These are phyloP conservation scores for Acacia acuminata DNA, from an alignment of 306 rosid species.

Conservation along the genomic window DNA sequence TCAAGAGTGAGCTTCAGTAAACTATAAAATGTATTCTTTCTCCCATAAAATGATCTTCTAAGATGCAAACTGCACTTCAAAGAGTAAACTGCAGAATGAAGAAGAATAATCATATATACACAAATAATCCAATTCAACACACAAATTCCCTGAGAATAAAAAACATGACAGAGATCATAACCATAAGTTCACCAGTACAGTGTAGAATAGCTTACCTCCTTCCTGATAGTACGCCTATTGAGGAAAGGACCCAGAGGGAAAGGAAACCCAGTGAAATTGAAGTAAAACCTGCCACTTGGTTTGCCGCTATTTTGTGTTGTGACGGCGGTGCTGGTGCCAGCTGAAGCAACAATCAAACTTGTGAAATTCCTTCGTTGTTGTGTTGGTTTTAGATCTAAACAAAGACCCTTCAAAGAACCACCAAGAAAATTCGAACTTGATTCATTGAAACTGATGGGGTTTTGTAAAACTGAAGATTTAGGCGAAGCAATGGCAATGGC, in stretches of 20 bases:
- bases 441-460: constrained; percentile 44
- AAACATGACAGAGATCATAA: not conserved
- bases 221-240: constrained; percentile 74
- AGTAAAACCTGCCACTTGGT: constrained; percentile 74
- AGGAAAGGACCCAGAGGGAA: constrained; percentile 98
- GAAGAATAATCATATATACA: not conserved
- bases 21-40: no score
- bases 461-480: constrained; percentile 60
- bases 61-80: not conserved
- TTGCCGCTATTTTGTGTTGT: constrained; percentile 32
- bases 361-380: constrained; percentile 47
- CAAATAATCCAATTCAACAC: not conserved
- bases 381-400: constrained; percentile 45
- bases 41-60: not conserved
- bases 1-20: not conserved
- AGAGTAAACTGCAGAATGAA: not conserved
- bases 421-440: constrained; percentile 46
- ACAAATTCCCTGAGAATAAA: not conserved
- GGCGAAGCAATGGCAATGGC: constrained; percentile 57
- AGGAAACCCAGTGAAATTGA: constrained; percentile 94
- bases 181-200: not conserved
- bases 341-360: constrained; percentile 59
- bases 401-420: constrained; percentile 56
- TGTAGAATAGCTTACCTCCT: constrained; percentile 54
- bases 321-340: constrained; percentile 38